Conservation (phyloP, 1,139 yeast genomes). For the Geotrichum restrictum region DNA sequence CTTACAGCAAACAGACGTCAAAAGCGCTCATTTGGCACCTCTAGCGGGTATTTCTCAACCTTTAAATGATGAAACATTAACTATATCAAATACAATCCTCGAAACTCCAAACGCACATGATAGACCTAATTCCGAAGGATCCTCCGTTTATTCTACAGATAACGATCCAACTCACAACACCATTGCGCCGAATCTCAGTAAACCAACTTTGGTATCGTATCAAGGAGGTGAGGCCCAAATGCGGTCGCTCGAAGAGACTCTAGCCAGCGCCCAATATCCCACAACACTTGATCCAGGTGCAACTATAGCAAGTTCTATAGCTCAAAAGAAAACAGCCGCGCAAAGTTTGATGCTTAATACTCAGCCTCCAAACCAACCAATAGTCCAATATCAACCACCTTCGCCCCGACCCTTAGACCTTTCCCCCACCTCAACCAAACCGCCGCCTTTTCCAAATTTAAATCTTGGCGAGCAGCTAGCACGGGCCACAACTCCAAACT, state of each 20-base stretch:
- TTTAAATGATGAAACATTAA: no score
- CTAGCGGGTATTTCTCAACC: no score
- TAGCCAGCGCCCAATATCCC: not conserved
- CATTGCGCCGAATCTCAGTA: constrained; percentile 8
- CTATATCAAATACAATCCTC: not conserved
- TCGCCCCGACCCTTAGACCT: constrained; percentile 7
- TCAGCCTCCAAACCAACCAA: not conserved
- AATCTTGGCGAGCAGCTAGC: not conserved
- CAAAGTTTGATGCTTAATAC: not conserved
- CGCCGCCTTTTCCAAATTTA: not conserved
- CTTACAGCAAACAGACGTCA: no score
- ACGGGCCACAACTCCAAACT: not conserved
- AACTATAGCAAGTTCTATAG: not conserved
- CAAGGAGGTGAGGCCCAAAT: constrained; percentile 1
- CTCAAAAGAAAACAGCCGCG: not conserved
- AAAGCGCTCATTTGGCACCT: no score
- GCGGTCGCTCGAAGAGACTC: not conserved
- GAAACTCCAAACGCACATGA: not conserved
- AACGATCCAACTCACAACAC: constrained; percentile 12
- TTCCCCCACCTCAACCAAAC: constrained; percentile 5
- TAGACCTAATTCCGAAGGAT: constrained; percentile 1
- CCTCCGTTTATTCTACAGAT: constrained; percentile 14
- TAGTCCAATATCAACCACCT: not conserved
- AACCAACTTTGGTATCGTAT: constrained; percentile 15
- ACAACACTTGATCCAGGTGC: not conserved